These are phyloP conservation scores for Trypanosoma conorhini DNA, from an alignment of 208 protist species.

Conservation along the genomic window DNA sequence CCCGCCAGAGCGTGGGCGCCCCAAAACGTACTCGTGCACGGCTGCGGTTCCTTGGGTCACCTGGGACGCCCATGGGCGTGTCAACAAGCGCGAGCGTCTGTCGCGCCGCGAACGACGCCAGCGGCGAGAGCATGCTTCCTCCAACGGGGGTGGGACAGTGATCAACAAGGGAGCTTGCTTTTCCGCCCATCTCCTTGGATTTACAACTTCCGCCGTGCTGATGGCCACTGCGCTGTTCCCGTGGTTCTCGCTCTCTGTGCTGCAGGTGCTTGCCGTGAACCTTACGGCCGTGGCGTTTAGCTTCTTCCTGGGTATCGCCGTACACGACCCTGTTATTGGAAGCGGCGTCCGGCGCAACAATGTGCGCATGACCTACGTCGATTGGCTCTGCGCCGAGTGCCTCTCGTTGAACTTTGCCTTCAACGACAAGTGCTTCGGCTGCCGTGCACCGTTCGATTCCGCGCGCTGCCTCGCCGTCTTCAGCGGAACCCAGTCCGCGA, in stretches of 20 bases:
- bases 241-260: background rate
- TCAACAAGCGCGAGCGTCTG: background rate
- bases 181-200: constrained; percentile 31
- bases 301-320: constrained; percentile 48
- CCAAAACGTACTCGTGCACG: constrained; percentile 65
- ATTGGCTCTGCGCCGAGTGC: constrained; percentile 79
- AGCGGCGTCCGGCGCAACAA: constrained; percentile 60
- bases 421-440: constrained; percentile 74
- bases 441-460: constrained; percentile 57
- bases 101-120: background rate
- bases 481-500: constrained; percentile 36
- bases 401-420: constrained; percentile 67
- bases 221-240: constrained; percentile 6
- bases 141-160: background rate
- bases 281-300: constrained; percentile 12
- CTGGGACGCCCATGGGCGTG: background rate
- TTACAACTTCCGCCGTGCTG: constrained; percentile 5
- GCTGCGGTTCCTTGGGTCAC: constrained; percentile 36
- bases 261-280: constrained; percentile 21
- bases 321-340: constrained; percentile 35
- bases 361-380: constrained; percentile 54
- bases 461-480: constrained; percentile 51
- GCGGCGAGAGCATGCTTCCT: background rate
- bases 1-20: constrained; percentile 37
- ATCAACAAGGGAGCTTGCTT: constrained; percentile 34